Evolutionary conservation across 768 basidiomycete species (phyloP).

Genomic region (Strobilomyces dryophilus): DNA sequence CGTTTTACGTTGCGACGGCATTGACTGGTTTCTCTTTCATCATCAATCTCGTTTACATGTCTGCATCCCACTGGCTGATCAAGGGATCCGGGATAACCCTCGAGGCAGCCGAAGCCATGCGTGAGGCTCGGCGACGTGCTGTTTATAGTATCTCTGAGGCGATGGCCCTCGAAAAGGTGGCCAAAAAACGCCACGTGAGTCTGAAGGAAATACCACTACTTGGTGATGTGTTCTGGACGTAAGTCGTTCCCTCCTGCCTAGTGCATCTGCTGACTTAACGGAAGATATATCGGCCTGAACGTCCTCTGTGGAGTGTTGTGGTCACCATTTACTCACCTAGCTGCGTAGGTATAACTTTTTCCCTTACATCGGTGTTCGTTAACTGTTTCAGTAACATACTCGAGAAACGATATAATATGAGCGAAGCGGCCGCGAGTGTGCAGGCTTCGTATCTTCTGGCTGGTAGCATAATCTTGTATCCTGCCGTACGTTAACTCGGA

Average conservation of each 20-base stretch:
- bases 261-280: constrained; percentile 3
- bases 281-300: constrained; percentile 71
- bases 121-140: constrained; percentile 48
- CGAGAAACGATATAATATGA: constrained; percentile 57
- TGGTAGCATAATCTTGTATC: constrained; percentile 68
- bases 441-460: constrained; percentile 69
- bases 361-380: constrained; percentile 2
- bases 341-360: constrained; percentile 44
- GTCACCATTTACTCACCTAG: constrained; percentile 74
- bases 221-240: constrained; percentile 80
- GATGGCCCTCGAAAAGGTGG: constrained; percentile 59
- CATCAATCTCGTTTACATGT: constrained; percentile 66
- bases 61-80: constrained; percentile 60
- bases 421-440: constrained; percentile 56
- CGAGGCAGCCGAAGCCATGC: constrained; percentile 58
- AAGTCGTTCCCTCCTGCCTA: constrained; percentile 23
- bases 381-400: constrained; percentile 57
- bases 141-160: constrained; percentile 49
- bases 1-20: constrained; percentile 65
- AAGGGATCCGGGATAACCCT: constrained; percentile 56
- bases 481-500: constrained; percentile 44
- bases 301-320: constrained; percentile 73
- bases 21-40: constrained; percentile 63
- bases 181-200: constrained; percentile 60
- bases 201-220: constrained; percentile 57